Base-by-base conservation (phyloP, 2,329 filamentous ascomycete genomes). In the Fusarium pininemorale region DNA sequence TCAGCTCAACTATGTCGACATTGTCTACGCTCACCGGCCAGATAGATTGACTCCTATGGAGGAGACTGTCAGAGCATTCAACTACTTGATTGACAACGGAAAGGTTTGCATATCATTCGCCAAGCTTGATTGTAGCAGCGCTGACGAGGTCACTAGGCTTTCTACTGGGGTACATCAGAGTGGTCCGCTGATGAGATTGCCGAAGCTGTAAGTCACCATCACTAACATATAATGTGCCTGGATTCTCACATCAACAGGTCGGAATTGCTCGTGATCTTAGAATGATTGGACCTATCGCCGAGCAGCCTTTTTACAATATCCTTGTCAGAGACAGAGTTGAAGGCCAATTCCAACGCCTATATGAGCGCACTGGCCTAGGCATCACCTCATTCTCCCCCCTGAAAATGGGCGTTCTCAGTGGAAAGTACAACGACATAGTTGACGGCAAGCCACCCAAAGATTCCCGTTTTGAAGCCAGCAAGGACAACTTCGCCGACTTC, bases 171-270 rank as follows among this genome's bases (percentile, higher is more conserved):
- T 8, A 79, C 77, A 7, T 91, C 89, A 4, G 90, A 93, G 80
- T 93, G 91, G 91, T 86, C 85, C 63, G 90, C 91, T n/a, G 87
- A 89, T 72, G 90, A 93, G 83, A 92, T 93, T 77, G 86, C 87
- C 11, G 86, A 90, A 67, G 91, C 91, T 4, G 79, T 80, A 72
- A 68, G 79, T 24, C 14, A 16, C n/a, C 3, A n/a, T 10, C 48
- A 35, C 3, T 16, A 6, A 6, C 10, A 7, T 24, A 10, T 13
- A 4, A 16, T 16, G 1, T 48, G 7, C 30, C 1, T 5, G 26
- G 7, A n/a, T 7, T 12, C 41, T 50, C n/a, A 72, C 54, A n/a
- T 14, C 7, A 13, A 9, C 18, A 80, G 77, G 89, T 88, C 81
- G 88, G 69, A 80, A 89, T 84, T 69, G 90, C 91, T 28, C 87